phyloP scores from a whole-genome alignment of 2,329 filamentous ascomycete genomes.

The Penicillium sp. region DNA sequence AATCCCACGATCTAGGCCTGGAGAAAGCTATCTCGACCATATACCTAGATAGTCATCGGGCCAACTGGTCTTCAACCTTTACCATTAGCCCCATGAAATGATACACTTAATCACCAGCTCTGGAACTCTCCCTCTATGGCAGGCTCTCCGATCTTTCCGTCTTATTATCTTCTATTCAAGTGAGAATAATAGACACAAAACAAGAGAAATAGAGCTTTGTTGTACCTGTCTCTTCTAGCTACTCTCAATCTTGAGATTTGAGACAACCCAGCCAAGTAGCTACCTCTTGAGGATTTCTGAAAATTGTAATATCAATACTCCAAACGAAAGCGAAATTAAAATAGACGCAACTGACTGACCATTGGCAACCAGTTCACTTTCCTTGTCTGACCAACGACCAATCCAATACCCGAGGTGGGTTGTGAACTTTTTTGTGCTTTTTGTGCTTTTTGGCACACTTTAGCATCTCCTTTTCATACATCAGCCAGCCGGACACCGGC shows the following conservation, averaged over 20 bases:
- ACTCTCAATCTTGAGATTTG: neutral
- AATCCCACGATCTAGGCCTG: no score
- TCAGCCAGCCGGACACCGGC: neutral
- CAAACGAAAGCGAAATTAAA: neutral
- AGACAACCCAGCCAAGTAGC: neutral
- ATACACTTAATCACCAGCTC: no score
- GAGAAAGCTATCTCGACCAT: no score
- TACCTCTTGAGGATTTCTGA: neutral
- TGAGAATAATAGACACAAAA: neutral
- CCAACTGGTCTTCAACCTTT: no score
- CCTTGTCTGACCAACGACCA: neutral
- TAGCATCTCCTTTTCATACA: neutral
- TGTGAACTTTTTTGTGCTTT: neutral
- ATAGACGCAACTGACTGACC: neutral
- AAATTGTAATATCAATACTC: neutral
- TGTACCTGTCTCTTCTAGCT: neutral
- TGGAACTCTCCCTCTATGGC: no score
- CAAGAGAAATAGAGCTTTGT: neutral
- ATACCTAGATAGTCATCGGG: no score
- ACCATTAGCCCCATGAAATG: no score
- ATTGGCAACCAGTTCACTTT: neutral
- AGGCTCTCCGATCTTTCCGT: no score
- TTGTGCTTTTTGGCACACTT: neutral
- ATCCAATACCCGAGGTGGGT: neutral
- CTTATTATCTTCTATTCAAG: neutral